Conservation (phyloP, 2,329 filamentous ascomycete species). For the Calonectria naviculata region DNA sequence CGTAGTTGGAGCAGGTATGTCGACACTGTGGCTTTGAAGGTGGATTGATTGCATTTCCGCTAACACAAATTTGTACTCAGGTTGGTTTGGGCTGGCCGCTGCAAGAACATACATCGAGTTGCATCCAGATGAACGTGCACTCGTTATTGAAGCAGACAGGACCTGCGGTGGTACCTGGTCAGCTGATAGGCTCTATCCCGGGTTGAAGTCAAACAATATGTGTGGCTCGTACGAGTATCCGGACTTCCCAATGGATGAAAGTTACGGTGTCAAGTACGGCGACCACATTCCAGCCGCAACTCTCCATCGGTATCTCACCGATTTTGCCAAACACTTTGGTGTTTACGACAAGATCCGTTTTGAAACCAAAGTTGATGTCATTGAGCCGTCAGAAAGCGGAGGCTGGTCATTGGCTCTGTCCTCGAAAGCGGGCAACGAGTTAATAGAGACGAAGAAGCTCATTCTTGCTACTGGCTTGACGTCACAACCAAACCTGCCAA, state of each 20-base stretch:
- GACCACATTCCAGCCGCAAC: constrained; percentile 48
- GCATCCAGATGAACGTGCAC: constrained; percentile 56
- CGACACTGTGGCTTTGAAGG: neutral
- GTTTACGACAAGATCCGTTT: constrained; percentile 59
- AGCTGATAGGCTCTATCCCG: constrained; percentile 65
- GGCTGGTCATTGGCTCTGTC: constrained; percentile 22
- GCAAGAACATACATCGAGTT: constrained; percentile 63
- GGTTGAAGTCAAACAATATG: constrained; percentile 72
- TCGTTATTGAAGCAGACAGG: constrained; percentile 59
- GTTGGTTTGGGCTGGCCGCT: constrained; percentile 61
- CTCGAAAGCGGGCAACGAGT: neutral
- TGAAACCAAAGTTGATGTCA: constrained; percentile 58
- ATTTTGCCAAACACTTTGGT: constrained; percentile 55
- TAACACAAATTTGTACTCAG: constrained; percentile 32
- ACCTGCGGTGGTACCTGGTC: constrained; percentile 71
- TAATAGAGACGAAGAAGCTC: constrained; percentile 48
- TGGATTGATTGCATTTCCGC: neutral
- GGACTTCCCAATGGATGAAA: constrained; percentile 68
- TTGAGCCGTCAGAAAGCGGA: constrained; percentile 36
- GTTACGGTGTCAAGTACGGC: constrained; percentile 49
- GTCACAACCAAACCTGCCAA: constrained; percentile 53
- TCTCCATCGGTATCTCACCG: constrained; percentile 48
- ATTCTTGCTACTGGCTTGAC: constrained; percentile 62
- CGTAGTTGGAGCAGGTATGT: constrained; percentile 13
- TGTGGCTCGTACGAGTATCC: constrained; percentile 70